These are phyloP conservation scores for Scheffersomyces amazonensis DNA, from an alignment of 805 yeast species.

Conservation along the genomic window DNA sequence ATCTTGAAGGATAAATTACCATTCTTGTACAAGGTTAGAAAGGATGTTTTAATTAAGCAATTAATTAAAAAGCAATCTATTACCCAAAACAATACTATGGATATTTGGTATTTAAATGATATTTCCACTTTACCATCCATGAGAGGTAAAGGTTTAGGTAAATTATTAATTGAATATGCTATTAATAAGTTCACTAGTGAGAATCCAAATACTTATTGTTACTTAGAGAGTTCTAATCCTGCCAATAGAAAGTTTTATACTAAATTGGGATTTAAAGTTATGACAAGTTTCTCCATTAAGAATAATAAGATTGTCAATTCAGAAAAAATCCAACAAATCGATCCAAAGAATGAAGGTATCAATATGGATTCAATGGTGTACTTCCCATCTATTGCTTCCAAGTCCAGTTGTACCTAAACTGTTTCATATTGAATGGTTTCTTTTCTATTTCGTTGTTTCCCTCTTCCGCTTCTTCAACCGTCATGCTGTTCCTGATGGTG, in stretches of 20 bases:
- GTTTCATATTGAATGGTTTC: not conserved
- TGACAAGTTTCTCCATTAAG: slow-evolving; percentile 22
- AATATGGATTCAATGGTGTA: slow-evolving; percentile 10
- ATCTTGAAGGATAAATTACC: slow-evolving; percentile 51
- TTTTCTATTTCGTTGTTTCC: too few species aligned
- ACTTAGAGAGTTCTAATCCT: slow-evolving; percentile 57
- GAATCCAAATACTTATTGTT: slow-evolving; percentile 26
- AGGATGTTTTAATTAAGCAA: slow-evolving; percentile 40
- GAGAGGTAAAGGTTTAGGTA: slow-evolving; percentile 59
- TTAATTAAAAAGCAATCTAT: slow-evolving; percentile 23
- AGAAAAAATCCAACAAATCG: slow-evolving; percentile 2
- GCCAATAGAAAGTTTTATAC: slow-evolving; percentile 51
- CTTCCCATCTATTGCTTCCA: slow-evolving; percentile 5
- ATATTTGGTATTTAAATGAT: slow-evolving; percentile 54
- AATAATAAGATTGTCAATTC: slow-evolving; percentile 5
- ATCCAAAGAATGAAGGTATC: slow-evolving; percentile 6
- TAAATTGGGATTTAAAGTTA: slow-evolving; percentile 47
- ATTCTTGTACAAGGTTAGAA: slow-evolving; percentile 42
- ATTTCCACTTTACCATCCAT: slow-evolving; percentile 56
- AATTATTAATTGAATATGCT: slow-evolving; percentile 48
- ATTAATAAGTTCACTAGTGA: slow-evolving; percentile 43
- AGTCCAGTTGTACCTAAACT: too few species aligned
- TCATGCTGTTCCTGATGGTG: too few species aligned
- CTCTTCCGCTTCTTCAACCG: too few species aligned
- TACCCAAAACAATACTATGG: slow-evolving; percentile 28